Percentiles rank a stretch among this genome's conserved stretches.
These are phyloP conservation scores for Volvox reticuliferus DNA, from an alignment of 139 green algal species.

Conservation along the genomic window DNA sequence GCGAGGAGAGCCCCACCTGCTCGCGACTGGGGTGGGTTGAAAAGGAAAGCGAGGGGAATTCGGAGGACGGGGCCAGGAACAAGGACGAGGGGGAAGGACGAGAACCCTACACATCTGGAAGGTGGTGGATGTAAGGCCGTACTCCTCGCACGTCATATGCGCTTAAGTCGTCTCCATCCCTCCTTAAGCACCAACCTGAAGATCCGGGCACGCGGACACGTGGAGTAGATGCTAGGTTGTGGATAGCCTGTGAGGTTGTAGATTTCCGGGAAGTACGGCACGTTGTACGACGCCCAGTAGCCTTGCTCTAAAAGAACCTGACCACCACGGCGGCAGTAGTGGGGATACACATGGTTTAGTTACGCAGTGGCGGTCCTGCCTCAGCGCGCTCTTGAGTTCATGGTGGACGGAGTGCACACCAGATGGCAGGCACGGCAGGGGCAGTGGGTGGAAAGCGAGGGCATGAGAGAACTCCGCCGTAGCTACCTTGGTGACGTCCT, in stretches of 20 bases:
- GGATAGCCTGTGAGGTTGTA: slow-evolving; percentile 52
- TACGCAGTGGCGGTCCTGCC: no score
- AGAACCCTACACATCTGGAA: not conserved
- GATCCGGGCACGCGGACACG: slow-evolving; percentile 39
- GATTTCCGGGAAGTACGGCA: slow-evolving; percentile 76
- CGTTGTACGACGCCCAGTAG: slow-evolving; percentile 63
- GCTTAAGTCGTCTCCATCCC: no score
- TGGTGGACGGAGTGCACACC: no score
- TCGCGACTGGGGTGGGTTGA: slow-evolving; percentile 39
- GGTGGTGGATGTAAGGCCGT: no score
- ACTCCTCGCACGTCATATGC: no score
- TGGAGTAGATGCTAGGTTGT: slow-evolving; percentile 37
- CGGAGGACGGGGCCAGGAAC: not conserved
- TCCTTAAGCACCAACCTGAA: slow-evolving; percentile 11
- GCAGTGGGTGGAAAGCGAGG: not conserved
- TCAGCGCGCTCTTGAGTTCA: no score
- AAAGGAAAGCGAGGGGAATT: not conserved
- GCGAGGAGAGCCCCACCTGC: not conserved
- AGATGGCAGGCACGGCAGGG: not conserved
- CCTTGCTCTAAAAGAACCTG: slow-evolving; percentile 43
- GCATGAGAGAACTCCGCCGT: not conserved
- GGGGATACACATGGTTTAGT: no score
- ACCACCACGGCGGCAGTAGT: no score
- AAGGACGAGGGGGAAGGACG: not conserved
- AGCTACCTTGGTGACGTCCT: slow-evolving; percentile 48